Evolutionary conservation across 805 yeast genomes (phyloP).

Genomic region (Barnettozyma sp.): DNA sequence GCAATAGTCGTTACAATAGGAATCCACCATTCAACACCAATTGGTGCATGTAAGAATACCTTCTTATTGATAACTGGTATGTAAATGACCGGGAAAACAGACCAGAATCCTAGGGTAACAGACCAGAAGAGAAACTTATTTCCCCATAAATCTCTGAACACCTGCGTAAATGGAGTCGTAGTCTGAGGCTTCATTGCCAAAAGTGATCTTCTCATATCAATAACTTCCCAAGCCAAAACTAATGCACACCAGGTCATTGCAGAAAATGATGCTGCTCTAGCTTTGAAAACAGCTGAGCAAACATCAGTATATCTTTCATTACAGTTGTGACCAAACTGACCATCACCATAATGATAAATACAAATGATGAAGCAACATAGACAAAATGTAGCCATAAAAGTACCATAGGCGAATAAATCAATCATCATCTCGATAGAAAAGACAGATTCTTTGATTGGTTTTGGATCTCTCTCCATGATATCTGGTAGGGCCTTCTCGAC

Average conservation of each 20-base stretch:
- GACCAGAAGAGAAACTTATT: conserved; percentile 82
- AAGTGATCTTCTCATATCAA: conserved; percentile 60
- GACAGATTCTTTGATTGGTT: conserved; percentile 44
- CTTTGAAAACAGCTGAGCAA: conserved; percentile 62
- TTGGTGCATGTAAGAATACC: conserved; percentile 67
- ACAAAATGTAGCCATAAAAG: conserved; percentile 65
- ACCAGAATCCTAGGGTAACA: conserved; percentile 54
- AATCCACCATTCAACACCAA: conserved; percentile 77
- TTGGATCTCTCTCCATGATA: conserved; percentile 58
- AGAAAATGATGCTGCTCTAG: conserved; percentile 72
- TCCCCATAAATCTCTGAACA: conserved; percentile 59
- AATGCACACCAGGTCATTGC: conserved; percentile 78
- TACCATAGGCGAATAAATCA: conserved; percentile 68
- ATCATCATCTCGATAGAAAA: conserved; percentile 59
- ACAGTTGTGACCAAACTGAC: conserved; percentile 61
- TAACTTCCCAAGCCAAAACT: conserved; percentile 75
- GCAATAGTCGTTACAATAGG: conserved; percentile 51
- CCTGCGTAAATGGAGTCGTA: conserved; percentile 51
- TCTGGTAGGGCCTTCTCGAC: conserved; percentile 59
- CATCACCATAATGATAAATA: conserved; percentile 60
- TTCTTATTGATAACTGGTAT: conserved; percentile 75
- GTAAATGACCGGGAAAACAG: conserved; percentile 75
- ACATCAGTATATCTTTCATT: conserved; percentile 40
- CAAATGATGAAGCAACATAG: conserved; percentile 57
- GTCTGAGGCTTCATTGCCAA: conserved; percentile 63